Percentiles rank a stretch among this genome's conserved stretches.
These are phyloP conservation scores for Nakazawaea wickerhamii DNA, from an alignment of 805 yeast genomes.

Conservation along the genomic window DNA sequence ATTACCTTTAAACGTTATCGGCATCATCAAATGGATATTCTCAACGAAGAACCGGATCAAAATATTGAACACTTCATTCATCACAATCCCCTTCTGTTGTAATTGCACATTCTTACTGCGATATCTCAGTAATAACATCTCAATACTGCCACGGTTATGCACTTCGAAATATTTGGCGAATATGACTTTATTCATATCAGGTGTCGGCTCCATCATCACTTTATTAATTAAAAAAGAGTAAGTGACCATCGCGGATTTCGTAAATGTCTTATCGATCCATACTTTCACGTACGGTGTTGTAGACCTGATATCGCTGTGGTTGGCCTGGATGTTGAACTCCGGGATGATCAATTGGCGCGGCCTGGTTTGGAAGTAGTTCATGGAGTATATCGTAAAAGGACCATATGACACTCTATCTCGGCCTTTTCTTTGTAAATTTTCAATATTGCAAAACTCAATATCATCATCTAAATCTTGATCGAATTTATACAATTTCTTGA, in stretches of 20 bases:
- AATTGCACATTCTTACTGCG: not conserved
- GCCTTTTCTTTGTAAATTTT: not conserved
- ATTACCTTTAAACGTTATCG: conserved; percentile 12
- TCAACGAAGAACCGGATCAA: conserved; percentile 18
- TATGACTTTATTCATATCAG: conserved; percentile 19
- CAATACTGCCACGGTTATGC: not conserved
- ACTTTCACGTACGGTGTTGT: conserved; percentile 14
- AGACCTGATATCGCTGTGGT: conserved; percentile 7
- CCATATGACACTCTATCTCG: conserved; percentile 15
- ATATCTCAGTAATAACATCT: not conserved
- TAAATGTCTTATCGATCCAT: conserved; percentile 30
- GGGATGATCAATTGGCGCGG: not conserved
- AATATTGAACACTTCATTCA: conserved; percentile 12
- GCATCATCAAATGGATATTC: conserved; percentile 13
- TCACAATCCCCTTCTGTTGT: not conserved
- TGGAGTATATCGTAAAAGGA: conserved; percentile 24
- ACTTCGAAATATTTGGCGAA: conserved; percentile 17
- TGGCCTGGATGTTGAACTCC: not conserved
- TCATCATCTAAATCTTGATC: conserved; percentile 33
- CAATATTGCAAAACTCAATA: conserved; percentile 26
- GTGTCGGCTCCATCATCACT: conserved; percentile 20
- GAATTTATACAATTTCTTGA: conserved; percentile 32
- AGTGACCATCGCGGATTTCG: conserved; percentile 26
- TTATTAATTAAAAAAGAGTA: conserved; percentile 17
- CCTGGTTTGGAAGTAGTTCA: not conserved